Evolutionary conservation across 257 asterid genomes (phyloP).

Genomic region (Solanum sitiens): DNA sequence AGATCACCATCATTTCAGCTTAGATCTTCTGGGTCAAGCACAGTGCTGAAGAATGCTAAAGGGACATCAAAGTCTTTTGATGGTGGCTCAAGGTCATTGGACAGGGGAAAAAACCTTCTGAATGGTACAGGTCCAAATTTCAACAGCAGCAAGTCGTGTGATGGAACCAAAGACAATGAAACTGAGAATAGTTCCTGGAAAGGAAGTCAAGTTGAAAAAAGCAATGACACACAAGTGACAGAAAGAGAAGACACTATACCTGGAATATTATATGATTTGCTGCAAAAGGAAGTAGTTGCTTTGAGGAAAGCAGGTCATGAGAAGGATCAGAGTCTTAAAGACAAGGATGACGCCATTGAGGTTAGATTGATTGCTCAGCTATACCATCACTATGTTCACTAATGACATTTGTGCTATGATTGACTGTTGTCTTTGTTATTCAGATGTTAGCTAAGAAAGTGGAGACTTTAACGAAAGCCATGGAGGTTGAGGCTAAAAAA

Average conservation of each 20-base stretch:
- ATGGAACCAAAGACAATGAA: constrained; percentile 72
- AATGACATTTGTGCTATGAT: neutral
- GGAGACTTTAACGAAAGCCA: constrained; percentile 87
- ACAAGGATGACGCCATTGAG: constrained; percentile 97
- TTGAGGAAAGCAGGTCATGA: constrained; percentile 84
- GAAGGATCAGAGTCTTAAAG: constrained; percentile 95
- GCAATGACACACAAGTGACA: constrained; percentile 39
- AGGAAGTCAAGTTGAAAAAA: constrained; percentile 55
- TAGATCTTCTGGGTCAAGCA: constrained; percentile 80
- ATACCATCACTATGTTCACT: neutral
- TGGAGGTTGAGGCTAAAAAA: constrained; percentile 97
- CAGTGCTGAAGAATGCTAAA: constrained; percentile 85
- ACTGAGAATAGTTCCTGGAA: constrained; percentile 52
- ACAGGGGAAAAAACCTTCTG: constrained; percentile 72
- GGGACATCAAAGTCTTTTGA: constrained; percentile 96
- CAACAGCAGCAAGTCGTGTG: constrained; percentile 82
- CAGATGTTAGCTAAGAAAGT: constrained; percentile 96
- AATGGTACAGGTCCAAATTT: constrained; percentile 84
- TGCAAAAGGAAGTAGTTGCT: constrained; percentile 82
- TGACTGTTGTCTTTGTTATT: neutral
- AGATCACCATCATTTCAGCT: constrained; percentile 84
- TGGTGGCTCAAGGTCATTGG: constrained; percentile 85
- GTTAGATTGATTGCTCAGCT: constrained; percentile 16
- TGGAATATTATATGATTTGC: constrained; percentile 62
- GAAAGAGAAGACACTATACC: constrained; percentile 71